Evolutionary conservation across 495 filamentous ascomycete genomes (phyloP), one percentile per base, ranked within the genome.

Genomic region (Aspergillus hancockii): DNA sequence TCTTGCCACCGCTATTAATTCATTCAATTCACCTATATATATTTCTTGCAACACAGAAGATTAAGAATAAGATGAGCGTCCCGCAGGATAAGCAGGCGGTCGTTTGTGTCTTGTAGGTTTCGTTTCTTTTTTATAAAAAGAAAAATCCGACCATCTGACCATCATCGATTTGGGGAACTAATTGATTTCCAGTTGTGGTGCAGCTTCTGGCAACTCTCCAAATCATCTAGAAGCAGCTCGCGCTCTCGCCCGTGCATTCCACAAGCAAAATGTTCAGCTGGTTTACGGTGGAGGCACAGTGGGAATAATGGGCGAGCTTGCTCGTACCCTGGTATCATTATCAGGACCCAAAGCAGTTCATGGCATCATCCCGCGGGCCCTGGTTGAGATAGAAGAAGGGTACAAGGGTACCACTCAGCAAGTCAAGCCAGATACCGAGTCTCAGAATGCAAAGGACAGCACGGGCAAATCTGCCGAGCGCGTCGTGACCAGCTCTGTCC

Each of bases 211-310:
- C 45, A 83, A 76, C 38, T 82, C 83, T 50, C 84, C 90, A 16
- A 76, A 74, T 19, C 78, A 96, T 68, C 59, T 89, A 40, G 85
- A 83, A 65, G 87, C 91, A 5, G 93, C 93, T 0, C 85, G 84
- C 34, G 74, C 81, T 18, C 85, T 98, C 12, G 93, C 88, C 40
- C 71, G 79, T 28, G 77, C 78, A 61, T 84, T 98, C 73, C 83
- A 89, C 69, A 75, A 81, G 55, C 75, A 89, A 63, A 84, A 87
- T 61, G 88, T 93, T 61, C 75, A 76, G 1, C 84, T 98, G 28
- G 89, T 97, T 52, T 97, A 96, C 72, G 93, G 93, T 65, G 93
- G 93, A 55, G 93, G 93, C 63, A 96, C 93, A 16, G 85, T 88
- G 9, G 93, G 93, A 9, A 78, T 97, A 28, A 97, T 97, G 93